Evolutionary conservation across 163 green algal species (phyloP), one percentile per base, ranked within the genome.

Genomic region (Scenedesmus sp.): DNA sequence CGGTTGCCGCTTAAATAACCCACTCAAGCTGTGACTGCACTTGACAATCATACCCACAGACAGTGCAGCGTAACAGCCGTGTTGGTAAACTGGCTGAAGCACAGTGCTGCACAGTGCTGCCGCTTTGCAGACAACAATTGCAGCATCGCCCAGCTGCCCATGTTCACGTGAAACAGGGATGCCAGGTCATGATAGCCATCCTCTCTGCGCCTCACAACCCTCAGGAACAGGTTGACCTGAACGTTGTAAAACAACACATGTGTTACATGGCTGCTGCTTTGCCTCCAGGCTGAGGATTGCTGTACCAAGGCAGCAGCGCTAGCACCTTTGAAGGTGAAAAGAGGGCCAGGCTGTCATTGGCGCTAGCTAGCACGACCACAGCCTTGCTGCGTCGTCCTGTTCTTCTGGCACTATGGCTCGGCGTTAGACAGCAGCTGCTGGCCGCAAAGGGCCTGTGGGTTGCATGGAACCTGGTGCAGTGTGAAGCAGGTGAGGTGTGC

Each of bases 141-240:
- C 77, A 84, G 3, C 6, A 10, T 34, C n/a, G 77, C 77, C 3
- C 77, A 84, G 55, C 6, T 67, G 83, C 46, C 2, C 12, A 52
- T 8, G 26, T 94, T 95, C 73, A 98, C 97, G 91, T 99, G 98
- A 92, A 99, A 99, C 0, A 99, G 95, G 5, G 97, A 99, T 13
- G 98, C 98, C 82, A 99, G 93, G 89, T 99, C 98, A 92, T 99
- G 98, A 91, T 97, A 99, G 16, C 98, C 98, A 92, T 99, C 98
- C n/a, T 98, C 95, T 0, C 98, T 93, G 9, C 97, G 92, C 8
- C 95, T 84, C 16, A 98, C 93, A 6, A 99, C 94, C 0, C 98
- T 92, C 79, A 99, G 93, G 89, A 99, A 99, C 1, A 99, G 89
- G 91, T 99, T 99, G 91, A 99, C 97, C 82, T 88, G 83, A 16